Evolutionary conservation across 345 rosid genomes (phyloP).

Genomic region (Pugionium cornutum): DNA sequence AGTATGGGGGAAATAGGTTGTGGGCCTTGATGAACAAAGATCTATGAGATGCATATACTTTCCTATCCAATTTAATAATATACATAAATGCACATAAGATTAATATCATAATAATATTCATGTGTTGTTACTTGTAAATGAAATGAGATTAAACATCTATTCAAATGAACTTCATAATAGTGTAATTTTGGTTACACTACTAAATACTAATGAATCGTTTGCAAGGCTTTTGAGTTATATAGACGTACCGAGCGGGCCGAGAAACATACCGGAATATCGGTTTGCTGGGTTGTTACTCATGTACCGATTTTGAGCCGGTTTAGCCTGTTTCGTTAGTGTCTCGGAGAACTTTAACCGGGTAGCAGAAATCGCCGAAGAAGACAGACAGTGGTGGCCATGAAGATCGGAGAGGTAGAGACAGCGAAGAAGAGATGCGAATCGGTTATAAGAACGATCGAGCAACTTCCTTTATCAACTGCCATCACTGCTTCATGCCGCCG

Average conservation of each 20-base stretch:
- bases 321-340: neutral
- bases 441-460: conserved; percentile 46
- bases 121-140: neutral
- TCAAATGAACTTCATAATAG: neutral
- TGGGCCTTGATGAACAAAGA: conserved; percentile 21
- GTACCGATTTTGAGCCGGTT: conserved; percentile 7
- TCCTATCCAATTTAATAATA: neutral
- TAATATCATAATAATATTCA: neutral
- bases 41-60: neutral
- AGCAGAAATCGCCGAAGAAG: conserved; percentile 7
- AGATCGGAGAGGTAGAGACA: conserved; percentile 41
- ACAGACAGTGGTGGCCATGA: conserved; percentile 20
- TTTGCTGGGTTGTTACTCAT: neutral
- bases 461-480: conserved; percentile 40
- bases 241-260: neutral
- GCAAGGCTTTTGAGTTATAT: neutral
- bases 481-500: conserved; percentile 51
- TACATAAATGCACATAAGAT: neutral
- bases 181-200: too few species aligned
- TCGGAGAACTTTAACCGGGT: conserved; percentile 2
- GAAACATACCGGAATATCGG: neutral
- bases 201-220: too few species aligned
- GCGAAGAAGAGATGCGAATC: conserved; percentile 58
- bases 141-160: neutral
- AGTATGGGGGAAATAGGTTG: conserved; percentile 20